These are phyloP conservation scores for Royoungia palumana DNA, from an alignment of 768 basidiomycete genomes.

Conservation along the genomic window DNA sequence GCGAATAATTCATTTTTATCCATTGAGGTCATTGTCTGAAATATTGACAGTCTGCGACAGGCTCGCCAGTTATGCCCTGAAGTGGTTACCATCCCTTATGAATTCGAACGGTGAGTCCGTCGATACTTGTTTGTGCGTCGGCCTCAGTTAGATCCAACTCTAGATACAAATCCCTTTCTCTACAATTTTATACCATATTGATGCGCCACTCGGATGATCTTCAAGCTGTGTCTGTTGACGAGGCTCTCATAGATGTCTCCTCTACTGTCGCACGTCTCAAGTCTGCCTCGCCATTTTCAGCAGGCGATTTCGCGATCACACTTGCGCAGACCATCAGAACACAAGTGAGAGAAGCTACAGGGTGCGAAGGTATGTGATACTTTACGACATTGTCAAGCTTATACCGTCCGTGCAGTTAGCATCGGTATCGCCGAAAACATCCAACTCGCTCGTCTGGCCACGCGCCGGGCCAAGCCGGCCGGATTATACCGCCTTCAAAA, in stretches of 20 bases:
- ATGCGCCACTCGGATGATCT: slow-evolving; percentile 88
- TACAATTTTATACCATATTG: slow-evolving; percentile 90
- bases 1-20: slow-evolving; percentile 37
- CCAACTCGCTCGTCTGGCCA: slow-evolving; percentile 89
- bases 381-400: background rate
- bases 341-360: slow-evolving; percentile 73
- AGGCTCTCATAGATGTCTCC: slow-evolving; percentile 89
- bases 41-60: slow-evolving; percentile 61
- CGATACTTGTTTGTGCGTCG: background rate
- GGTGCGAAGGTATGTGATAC: slow-evolving; percentile 65
- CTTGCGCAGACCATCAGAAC: slow-evolving; percentile 80
- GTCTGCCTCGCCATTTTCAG: slow-evolving; percentile 21
- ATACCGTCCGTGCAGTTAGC: slow-evolving; percentile 54
- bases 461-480: slow-evolving; percentile 87
- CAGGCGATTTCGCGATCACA: slow-evolving; percentile 62
- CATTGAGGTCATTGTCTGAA: background rate
- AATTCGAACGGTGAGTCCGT: slow-evolving; percentile 71
- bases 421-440: slow-evolving; percentile 93
- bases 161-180: slow-evolving; percentile 81
- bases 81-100: slow-evolving; percentile 82
- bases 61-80: slow-evolving; percentile 73
- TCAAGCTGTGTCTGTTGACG: slow-evolving; percentile 95
- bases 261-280: slow-evolving; percentile 44
- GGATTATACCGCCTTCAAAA: slow-evolving; percentile 72
- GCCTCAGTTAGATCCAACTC: background rate